Percentiles rank a stretch among this genome's conserved stretches.
Conservation (phyloP, 2,329 filamentous ascomycete genomes). For the Diaporthe velutina region DNA sequence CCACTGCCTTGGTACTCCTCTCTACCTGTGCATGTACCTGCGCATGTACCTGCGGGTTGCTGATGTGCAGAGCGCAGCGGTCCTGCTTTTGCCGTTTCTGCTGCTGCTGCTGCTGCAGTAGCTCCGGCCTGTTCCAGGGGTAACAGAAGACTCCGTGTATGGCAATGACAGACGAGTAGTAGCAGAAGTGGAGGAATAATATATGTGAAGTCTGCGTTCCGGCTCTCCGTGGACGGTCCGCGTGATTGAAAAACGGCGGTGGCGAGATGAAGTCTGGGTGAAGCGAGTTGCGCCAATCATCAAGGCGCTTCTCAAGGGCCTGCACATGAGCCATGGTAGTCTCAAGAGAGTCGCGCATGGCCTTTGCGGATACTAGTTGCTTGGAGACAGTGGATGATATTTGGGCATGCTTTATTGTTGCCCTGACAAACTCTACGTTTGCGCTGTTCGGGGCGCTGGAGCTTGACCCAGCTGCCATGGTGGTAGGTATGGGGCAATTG, state of each 20-base stretch:
- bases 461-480: neutral
- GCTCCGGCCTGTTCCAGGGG: conserved; percentile 10
- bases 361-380: conserved; percentile 31
- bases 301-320: conserved; percentile 18
- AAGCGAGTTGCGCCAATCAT: neutral
- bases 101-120: too few species aligned
- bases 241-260: too few species aligned
- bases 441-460: conserved; percentile 11
- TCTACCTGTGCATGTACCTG: conserved; percentile 21
- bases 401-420: conserved; percentile 34
- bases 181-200: conserved; percentile 14
- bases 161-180: neutral
- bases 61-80: too few species aligned
- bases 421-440: conserved; percentile 36
- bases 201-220: too few species aligned
- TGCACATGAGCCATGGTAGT: conserved; percentile 3
- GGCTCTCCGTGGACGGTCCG: too few species aligned
- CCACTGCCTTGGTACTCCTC: conserved; percentile 20
- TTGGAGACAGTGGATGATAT: conserved; percentile 38
- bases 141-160: conserved; percentile 18
- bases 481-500: conserved; percentile 38
- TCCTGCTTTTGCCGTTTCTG: too few species aligned
- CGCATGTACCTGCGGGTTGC: too few species aligned
- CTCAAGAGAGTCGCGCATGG: conserved; percentile 5
- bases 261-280: neutral